Base-by-base conservation (phyloP, 2,329 filamentous ascomycete genomes). In the Dactylellina cionopaga region DNA sequence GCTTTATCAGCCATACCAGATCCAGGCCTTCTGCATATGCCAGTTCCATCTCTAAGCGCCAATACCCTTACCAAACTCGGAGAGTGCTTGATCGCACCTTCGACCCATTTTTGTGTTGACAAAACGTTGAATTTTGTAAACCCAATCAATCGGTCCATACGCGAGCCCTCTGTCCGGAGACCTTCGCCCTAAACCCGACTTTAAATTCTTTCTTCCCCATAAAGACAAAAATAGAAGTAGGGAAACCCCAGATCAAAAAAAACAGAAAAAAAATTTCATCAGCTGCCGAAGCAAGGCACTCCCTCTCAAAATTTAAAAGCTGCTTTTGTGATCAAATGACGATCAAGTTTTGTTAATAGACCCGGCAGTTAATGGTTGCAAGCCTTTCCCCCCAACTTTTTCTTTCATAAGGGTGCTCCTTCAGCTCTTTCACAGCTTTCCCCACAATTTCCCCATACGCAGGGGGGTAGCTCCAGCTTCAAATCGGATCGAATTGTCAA, bases 41-140 rank as follows among this genome's bases (percentile, higher is more conserved):
- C n/a, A n/a, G n/a, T n/a, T n/a, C n/a, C n/a, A n/a, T n/a, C n/a
- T n/a, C n/a, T n/a, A n/a, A n/a, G n/a, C n/a, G n/a, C n/a, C n/a
- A n/a, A n/a, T n/a, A n/a, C n/a, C n/a, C n/a, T n/a, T n/a, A n/a
- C n/a, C n/a, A n/a, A n/a, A n/a, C n/a, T n/a, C n/a, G n/a, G n/a
- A n/a, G n/a, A n/a, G n/a, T n/a, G n/a, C n/a, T n/a, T n/a, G n/a
- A n/a, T n/a, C n/a, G n/a, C n/a, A n/a, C n/a, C n/a, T n/a, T n/a
- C n/a, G n/a, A n/a, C n/a, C n/a, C n/a, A 44, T n/a, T 33, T 31
- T 33, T 51, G 46, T n/a, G 46, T 51, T 51, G 46, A 15, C 46
- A 25, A 47, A 47, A 51, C 33, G 46, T 51, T 51, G 27, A 51
- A 51, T 51, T 33, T 47, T 51, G 46, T 15, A 17, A n/a, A n/a